Conservation (phyloP, 306 rosid species). For the Acacia melanoxylon region DNA sequence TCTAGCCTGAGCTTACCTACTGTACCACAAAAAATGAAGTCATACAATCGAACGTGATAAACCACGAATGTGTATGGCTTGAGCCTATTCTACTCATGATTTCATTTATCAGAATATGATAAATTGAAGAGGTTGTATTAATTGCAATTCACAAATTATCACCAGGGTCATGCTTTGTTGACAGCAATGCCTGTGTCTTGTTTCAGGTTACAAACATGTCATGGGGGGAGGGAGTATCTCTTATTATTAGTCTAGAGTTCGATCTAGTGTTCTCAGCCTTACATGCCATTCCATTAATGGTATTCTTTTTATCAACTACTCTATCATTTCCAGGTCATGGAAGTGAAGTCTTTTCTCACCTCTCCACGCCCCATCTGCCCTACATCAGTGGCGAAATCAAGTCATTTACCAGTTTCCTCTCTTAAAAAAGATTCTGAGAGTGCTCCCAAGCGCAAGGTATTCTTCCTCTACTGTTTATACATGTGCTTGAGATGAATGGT, state of each 20-base stretch:
- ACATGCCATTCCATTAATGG: slow-evolving; percentile 95
- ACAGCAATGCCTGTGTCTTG: slow-evolving; percentile 11
- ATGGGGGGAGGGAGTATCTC: slow-evolving; percentile 83
- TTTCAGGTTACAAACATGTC: slow-evolving; percentile 89
- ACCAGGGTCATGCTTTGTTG: slow-evolving; percentile 6
- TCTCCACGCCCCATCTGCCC: neutral
- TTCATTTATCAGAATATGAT: too few relatives aligned
- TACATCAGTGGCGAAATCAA: neutral
- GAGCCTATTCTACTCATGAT: too few relatives aligned
- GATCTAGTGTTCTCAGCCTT: slow-evolving; percentile 81
- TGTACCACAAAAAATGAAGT: too few relatives aligned
- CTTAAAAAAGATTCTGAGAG: slow-evolving; percentile 12
- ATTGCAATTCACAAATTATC: too few relatives aligned
- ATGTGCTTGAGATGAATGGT: neutral
- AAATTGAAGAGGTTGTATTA: too few relatives aligned
- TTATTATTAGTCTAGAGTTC: slow-evolving; percentile 64
- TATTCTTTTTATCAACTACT: slow-evolving; percentile 31
- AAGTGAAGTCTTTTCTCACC: slow-evolving; percentile 27
- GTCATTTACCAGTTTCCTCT: neutral
- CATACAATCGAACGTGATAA: too few relatives aligned
- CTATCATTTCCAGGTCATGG: neutral
- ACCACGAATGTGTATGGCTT: too few relatives aligned
- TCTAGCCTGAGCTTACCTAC: too few relatives aligned
- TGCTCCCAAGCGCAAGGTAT: slow-evolving; percentile 41
- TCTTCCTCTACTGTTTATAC: neutral